Evolutionary conservation across 2,329 filamentous ascomycete species (phyloP), one percentile per base, ranked within the genome.

Genomic region (Pestalotiopsis sp.): DNA sequence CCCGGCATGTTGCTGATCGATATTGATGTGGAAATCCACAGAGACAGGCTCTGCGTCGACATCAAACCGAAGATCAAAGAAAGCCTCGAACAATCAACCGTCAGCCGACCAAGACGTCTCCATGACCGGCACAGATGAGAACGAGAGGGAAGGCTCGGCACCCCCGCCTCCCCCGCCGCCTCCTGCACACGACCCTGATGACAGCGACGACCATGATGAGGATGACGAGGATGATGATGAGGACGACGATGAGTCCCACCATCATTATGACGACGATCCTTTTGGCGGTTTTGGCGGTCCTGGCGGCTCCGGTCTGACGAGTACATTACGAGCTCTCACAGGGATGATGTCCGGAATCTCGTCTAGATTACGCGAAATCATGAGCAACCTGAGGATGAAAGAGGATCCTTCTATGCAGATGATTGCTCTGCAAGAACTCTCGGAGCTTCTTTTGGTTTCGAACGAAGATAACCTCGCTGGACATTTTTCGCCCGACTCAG

Each of bases 391-490:
- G 69, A 91, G 92, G 72, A 90, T 93, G 75, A 95, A 95, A 77
- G 93, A 95, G 61, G 94, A 98, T 72, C 89, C 91, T 5, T 95
- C 94, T 0, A 83, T 96, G 52, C 97, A 99, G 82, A 86, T 97
- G 73, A 94, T 98, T 76, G 96, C 95, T 36, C 84, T 99, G 38
- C 94, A 97, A 80, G 95, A 98, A 74, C 85, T 99, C 6, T 97
- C 95, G 0, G 95, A 99, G 80, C 91, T 98, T 67, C 85, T 99
- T 4, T 85, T 99, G 38, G 93, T 99, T 49, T 97, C 95, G 12
- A 98, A 96, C 73, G 96, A 99, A 81, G 96, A 99, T 78, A 98
- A 97, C 73, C 87, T 99, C 12, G 94, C 95, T 1, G 96, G 96
- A 4, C 94, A 98, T 76, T 98, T 99, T 79, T 94, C 94, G 0